Percentiles rank a stretch among this genome's conserved stretches.
Evolutionary conservation across 768 basidiomycete species (phyloP).

Genomic region (Boletus pseudopeckii): DNA sequence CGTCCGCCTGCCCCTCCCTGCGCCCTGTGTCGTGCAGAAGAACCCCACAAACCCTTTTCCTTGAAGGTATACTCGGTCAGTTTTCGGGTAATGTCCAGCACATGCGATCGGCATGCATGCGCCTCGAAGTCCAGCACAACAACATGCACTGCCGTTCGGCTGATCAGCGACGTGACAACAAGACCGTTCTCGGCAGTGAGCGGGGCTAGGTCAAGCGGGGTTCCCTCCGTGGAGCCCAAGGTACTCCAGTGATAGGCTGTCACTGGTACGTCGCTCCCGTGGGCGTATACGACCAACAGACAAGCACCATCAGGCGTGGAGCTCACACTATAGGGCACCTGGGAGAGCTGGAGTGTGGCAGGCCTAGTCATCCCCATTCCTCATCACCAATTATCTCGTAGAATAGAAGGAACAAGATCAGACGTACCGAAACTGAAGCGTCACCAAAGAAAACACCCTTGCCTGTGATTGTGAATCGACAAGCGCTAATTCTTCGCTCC

Average conservation of each 20-base stretch:
- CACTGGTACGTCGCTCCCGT: conserved; percentile 16
- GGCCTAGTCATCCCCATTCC: conserved; percentile 32
- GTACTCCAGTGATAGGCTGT: conserved; percentile 54
- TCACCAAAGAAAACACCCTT: conserved; percentile 52
- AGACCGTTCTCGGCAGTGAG: conserved; percentile 21
- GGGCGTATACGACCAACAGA: conserved; percentile 35
- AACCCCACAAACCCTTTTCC: conserved; percentile 33
- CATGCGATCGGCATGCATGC: conserved; percentile 39
- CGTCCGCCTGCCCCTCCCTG: neutral
- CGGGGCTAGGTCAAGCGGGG: conserved; percentile 33
- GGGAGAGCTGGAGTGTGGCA: conserved; percentile 39
- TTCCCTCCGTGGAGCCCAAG: conserved; percentile 51
- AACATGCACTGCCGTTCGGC: conserved; percentile 41
- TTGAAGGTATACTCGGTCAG: conserved; percentile 55
- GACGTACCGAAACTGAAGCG: conserved; percentile 50
- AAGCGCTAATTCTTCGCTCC: conserved; percentile 51
- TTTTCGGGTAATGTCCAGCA: conserved; percentile 52
- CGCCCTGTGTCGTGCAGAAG: conserved; percentile 7
- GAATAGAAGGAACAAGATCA: neutral
- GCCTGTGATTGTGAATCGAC: conserved; percentile 43
- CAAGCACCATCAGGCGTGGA: conserved; percentile 57
- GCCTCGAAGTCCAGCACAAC: conserved; percentile 36
- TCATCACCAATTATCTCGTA: neutral
- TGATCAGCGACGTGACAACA: conserved; percentile 45
- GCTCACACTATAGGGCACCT: conserved; percentile 29